Base-by-base conservation (phyloP, 106 monocot species). In the Posidonia australis region DNA sequence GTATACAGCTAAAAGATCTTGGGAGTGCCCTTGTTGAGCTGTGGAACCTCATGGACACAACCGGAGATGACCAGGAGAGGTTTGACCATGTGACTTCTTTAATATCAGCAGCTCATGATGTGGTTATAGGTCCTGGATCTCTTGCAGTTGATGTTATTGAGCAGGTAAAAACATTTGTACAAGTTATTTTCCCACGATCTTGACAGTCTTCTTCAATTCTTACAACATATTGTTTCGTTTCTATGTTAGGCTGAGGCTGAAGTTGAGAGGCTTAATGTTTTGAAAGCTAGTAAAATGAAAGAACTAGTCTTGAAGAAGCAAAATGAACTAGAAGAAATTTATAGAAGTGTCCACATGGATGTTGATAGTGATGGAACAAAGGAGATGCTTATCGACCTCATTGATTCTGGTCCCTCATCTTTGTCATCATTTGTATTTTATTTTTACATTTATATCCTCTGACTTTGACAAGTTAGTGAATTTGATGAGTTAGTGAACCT, bases 11-110 rank as follows among this genome's bases (percentile, higher is more conserved):
- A 27, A 89, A 94, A 86, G 70, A 56, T 74, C 75, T 90, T 24
- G 86, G 79, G 16, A 76, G 77, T 58, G 72, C 81, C 20, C 70
- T 94, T 53, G 69, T 86, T 43, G 89, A 94, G 59, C 72, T 94
- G 49, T 94, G 94, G 94, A 86, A 86, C 59, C 86, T 94, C 48
- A 78, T 94, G 86, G 94, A 86, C 30, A 80, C 74, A 46, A 49
- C 81, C 26, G 13, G 19, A 23, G 80, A 84, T 69, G 89, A 86
- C 57, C 74, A 78, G 60, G 78, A 64, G 62, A 74, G 61, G 51
- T 94, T 84, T 72, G 65, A 79, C 56, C 74, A 82, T 67, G 62
- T 86, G 41, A 94, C 84, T 17, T 70, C 66, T 54, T 73, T 94
- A 65, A 81, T 86, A 53, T 78, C 84, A 49, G 67, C 65, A 49